Evolutionary conservation across 495 filamentous ascomycete genomes (phyloP), one percentile per base, ranked within the genome.

Genomic region (Symbiotaphrina buchneri): DNA sequence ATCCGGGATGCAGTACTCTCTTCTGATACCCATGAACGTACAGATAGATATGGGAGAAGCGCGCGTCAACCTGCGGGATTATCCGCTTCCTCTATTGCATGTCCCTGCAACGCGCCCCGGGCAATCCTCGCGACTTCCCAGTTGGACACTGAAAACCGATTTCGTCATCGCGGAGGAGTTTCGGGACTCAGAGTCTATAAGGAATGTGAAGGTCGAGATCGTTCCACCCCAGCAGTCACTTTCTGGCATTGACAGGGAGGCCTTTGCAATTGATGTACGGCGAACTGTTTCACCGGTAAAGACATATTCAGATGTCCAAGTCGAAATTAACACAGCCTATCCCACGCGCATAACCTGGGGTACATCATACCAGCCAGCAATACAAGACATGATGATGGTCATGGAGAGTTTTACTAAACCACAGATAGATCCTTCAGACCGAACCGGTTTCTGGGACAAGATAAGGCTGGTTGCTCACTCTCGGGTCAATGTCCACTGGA

Each of bases 341-440:
- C 74, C 90, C 6, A 99, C 87, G 5, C 70, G 76, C 33, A 84
- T 95, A 30, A 93, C 83, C 19, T 99, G 87, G 87, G 81, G 84
- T 23, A 78, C 83, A 34, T 92, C 87, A 0, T 95, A 95, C 45
- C 87, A 99, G 39, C 87, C 87, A 17, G 90, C 84, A 7, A 94
- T 99, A 32, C 87, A 99, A 49, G 87, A 99, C 43, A 93, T 94
- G 79, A 99, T 99, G 87, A 93, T 95, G 69, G 81, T 90, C 16
- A 80, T 99, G 35, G 87, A 99, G 55, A 76, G 76, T 0, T 93
- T 99, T 53, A 92, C 84, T 6, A 99, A 95, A 41, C 78, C 81
- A 3, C 82, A 90, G 39, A 58, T 92, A 23, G 87, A 95, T 51
- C 77, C 78, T 4, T 94, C 85, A 1, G 87, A 99, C 24, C 66